phyloP scores from a whole-genome alignment of 495 filamentous ascomycete genomes.

The Penicillium samsonianum region DNA sequence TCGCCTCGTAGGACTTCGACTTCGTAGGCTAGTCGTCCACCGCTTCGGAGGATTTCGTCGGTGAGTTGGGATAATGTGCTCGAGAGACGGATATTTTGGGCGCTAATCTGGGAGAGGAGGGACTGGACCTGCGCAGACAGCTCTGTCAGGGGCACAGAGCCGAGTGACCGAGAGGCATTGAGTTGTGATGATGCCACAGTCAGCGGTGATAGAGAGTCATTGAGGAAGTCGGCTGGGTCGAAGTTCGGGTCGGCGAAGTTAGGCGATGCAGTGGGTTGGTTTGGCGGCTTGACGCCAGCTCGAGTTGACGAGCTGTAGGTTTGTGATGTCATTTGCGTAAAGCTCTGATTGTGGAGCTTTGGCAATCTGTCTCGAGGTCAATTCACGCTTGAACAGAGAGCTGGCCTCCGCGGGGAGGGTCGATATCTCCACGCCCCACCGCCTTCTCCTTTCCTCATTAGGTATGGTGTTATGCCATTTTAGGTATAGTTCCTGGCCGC shows the following conservation, averaged over 20 bases:
- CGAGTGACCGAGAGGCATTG: conserved; percentile 43
- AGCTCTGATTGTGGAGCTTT: neutral
- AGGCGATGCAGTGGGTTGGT: conserved; percentile 54
- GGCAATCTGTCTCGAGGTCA: neutral
- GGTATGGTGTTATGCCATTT: neutral
- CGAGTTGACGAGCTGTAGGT: conserved; percentile 21
- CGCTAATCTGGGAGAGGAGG: conserved; percentile 79
- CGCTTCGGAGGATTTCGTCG: conserved; percentile 88
- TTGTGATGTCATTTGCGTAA: conserved; percentile 21
- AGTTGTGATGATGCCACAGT: conserved; percentile 44
- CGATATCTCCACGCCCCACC: conserved; percentile 13
- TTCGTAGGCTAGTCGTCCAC: conserved; percentile 86
- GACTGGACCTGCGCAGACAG: conserved; percentile 80
- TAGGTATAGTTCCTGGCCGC: neutral
- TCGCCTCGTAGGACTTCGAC: conserved; percentile 92
- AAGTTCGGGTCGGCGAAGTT: conserved; percentile 72
- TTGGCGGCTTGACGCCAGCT: conserved; percentile 20
- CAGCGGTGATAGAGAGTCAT: conserved; percentile 65
- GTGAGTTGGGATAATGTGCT: conserved; percentile 82
- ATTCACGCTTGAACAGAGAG: neutral
- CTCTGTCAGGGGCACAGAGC: conserved; percentile 67
- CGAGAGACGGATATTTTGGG: conserved; percentile 83
- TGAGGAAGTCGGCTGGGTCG: conserved; percentile 79
- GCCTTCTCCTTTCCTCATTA: conserved; percentile 5
- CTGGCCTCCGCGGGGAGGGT: conserved; percentile 15